Evolutionary conservation across 192 early-diverging fungal genomes (phyloP).

Genomic region (Entomortierella beljakovae): DNA sequence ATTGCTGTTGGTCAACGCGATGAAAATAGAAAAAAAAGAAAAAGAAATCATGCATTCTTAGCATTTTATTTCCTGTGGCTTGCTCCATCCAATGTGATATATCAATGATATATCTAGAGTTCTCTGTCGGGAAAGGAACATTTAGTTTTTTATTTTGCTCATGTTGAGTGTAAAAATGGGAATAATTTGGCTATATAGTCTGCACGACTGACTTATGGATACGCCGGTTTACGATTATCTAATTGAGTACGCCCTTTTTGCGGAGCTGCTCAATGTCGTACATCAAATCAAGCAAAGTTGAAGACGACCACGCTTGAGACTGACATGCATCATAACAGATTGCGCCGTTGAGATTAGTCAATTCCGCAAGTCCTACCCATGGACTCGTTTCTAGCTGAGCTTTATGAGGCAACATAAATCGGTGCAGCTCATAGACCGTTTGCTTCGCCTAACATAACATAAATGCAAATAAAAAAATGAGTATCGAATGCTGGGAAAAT

Average conservation of each 20-base stretch:
- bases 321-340: slow-evolving; percentile 87
- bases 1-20: too few relatives aligned
- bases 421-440: slow-evolving; percentile 74
- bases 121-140: too few relatives aligned
- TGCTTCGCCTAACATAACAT: slow-evolving; percentile 47
- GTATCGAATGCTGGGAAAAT: not conserved
- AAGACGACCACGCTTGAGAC: slow-evolving; percentile 95
- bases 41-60: too few relatives aligned
- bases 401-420: slow-evolving; percentile 83
- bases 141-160: too few relatives aligned
- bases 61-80: too few relatives aligned
- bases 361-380: slow-evolving; percentile 94
- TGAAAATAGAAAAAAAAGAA: too few relatives aligned
- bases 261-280: slow-evolving; percentile 55
- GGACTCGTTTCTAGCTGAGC: slow-evolving; percentile 74
- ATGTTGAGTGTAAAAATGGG: too few relatives aligned
- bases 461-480: not conserved
- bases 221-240: too few relatives aligned
- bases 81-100: too few relatives aligned
- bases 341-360: slow-evolving; percentile 90
- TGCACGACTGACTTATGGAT: too few relatives aligned
- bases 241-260: slow-evolving; percentile 15
- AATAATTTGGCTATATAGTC: too few relatives aligned
- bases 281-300: slow-evolving; percentile 78
- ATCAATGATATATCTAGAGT: too few relatives aligned